A percentile compares a stretch with the other conserved stretches of the same genome.
Conservation (phyloP, 805 yeast genomes). For the Saccharomyces mikatae region DNA sequence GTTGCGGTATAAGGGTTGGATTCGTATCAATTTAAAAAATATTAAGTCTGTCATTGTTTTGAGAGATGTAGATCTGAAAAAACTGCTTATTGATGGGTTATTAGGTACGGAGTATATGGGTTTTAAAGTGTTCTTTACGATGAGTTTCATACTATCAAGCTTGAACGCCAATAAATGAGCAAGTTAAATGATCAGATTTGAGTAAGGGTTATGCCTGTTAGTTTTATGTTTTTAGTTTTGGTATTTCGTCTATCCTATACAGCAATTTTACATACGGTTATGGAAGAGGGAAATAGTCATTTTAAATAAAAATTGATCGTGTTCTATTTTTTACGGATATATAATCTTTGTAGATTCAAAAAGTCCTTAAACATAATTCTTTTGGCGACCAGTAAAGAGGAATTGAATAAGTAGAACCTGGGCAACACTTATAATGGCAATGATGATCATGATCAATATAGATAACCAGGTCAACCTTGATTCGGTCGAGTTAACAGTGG, state of each 20-base stretch:
- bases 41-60: neutral
- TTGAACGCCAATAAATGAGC: neutral
- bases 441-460: constrained; percentile 57
- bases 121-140: neutral
- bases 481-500: constrained; percentile 76
- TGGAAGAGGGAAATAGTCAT: neutral
- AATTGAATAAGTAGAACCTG: constrained; percentile 79
- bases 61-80: neutral
- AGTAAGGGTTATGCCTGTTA: neutral
- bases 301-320: neutral
- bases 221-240: neutral
- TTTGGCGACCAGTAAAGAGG: constrained; percentile 52
- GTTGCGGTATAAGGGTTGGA: constrained; percentile 7
- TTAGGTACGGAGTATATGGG: neutral
- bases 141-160: neutral
- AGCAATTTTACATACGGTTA: neutral
- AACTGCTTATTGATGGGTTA: neutral
- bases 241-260: constrained; percentile 1
- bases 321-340: neutral
- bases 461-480: constrained; percentile 72
- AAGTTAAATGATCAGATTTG: neutral
- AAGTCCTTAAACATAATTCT: constrained; percentile 28
- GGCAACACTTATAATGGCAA: constrained; percentile 67
- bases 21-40: neutral
- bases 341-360: constrained; percentile 8